A percentile compares a stretch with the other conserved stretches of the same genome.
Conservation (phyloP, 768 basidiomycete genomes). For the Xerocomellus amylosporus region DNA sequence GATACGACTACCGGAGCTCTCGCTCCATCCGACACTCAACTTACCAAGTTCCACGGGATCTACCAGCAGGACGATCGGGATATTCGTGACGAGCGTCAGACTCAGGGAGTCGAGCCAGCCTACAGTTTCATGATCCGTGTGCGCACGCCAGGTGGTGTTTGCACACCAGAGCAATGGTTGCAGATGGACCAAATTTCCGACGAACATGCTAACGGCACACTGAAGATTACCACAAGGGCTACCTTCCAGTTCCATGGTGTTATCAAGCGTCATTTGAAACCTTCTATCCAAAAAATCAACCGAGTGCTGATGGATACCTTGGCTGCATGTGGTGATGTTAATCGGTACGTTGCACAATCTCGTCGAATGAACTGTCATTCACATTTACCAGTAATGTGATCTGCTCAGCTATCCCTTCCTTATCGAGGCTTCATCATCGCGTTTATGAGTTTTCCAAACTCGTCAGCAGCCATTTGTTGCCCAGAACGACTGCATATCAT, state of each 20-base stretch:
- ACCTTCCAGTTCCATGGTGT: slow-evolving; percentile 99
- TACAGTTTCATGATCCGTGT: slow-evolving; percentile 99
- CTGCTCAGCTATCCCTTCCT: slow-evolving; percentile 84
- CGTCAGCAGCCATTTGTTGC: slow-evolving; percentile 83
- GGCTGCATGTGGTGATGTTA: slow-evolving; percentile 98
- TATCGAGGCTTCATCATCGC: slow-evolving; percentile 81
- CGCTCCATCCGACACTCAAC: slow-evolving; percentile 84
- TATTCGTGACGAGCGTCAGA: slow-evolving; percentile 93
- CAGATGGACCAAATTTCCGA: slow-evolving; percentile 96
- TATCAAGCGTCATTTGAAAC: slow-evolving; percentile 94
- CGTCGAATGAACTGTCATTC: not conserved
- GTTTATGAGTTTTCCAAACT: slow-evolving; percentile 82
- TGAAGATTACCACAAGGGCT: slow-evolving; percentile 96
- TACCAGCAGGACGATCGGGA: slow-evolving; percentile 98
- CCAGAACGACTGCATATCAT: slow-evolving; percentile 90
- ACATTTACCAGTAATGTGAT: slow-evolving; percentile 68
- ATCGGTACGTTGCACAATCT: slow-evolving; percentile 51
- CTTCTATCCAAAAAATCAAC: slow-evolving; percentile 96
- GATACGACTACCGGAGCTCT: slow-evolving; percentile 90
- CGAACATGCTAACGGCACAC: slow-evolving; percentile 87
- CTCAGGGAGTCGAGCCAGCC: slow-evolving; percentile 90
- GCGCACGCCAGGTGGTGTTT: slow-evolving; percentile 94
- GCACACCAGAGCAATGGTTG: slow-evolving; percentile 88
- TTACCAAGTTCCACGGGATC: slow-evolving; percentile 98
- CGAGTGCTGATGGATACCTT: slow-evolving; percentile 87